Percentiles rank a stretch among this genome's conserved stretches.
These are phyloP conservation scores for Onygenales sp. DNA, from an alignment of 2,329 filamentous ascomycete genomes.

Conservation along the genomic window DNA sequence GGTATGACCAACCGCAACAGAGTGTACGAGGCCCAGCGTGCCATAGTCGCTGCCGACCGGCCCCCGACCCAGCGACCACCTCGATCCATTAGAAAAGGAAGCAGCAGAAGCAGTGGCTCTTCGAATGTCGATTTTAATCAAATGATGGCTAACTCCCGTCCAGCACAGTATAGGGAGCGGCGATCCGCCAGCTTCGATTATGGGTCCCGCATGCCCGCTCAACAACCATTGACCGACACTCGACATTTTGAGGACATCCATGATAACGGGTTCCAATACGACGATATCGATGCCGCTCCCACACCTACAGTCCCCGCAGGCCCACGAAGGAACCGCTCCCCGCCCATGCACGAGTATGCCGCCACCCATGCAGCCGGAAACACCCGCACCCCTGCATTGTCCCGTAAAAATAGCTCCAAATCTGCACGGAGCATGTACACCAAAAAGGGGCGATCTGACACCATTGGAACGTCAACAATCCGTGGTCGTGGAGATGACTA, in stretches of 20 bases:
- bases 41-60: conserved; percentile 15
- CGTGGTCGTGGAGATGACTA: conserved; percentile 23
- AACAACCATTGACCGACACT: not conserved
- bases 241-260: conserved; percentile 1
- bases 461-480: conserved; percentile 27
- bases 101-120: conserved; percentile 65
- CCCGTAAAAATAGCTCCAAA: conserved; percentile 34
- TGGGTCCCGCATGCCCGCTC: conserved; percentile 23
- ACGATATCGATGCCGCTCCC: conserved; percentile 69
- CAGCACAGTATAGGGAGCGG: conserved; percentile 23
- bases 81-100: conserved; percentile 45
- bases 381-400: conserved; percentile 24
- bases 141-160: conserved; percentile 24
- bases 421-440: conserved; percentile 29
- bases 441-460: conserved; percentile 29
- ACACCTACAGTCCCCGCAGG: conserved; percentile 76
- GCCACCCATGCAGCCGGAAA: conserved; percentile 14
- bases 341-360: conserved; percentile 24
- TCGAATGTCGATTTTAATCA: conserved; percentile 67
- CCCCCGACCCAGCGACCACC: conserved; percentile 32
- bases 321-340: conserved; percentile 49
- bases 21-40: conserved; percentile 24
- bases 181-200: conserved; percentile 39
- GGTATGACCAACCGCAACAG: conserved; percentile 29
- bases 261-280: conserved; percentile 8